Percentiles rank a stretch among this genome's conserved stretches.
Evolutionary conservation across 2,329 filamentous ascomycete species (phyloP).

Genomic region (Pseudocercospora cruenta): DNA sequence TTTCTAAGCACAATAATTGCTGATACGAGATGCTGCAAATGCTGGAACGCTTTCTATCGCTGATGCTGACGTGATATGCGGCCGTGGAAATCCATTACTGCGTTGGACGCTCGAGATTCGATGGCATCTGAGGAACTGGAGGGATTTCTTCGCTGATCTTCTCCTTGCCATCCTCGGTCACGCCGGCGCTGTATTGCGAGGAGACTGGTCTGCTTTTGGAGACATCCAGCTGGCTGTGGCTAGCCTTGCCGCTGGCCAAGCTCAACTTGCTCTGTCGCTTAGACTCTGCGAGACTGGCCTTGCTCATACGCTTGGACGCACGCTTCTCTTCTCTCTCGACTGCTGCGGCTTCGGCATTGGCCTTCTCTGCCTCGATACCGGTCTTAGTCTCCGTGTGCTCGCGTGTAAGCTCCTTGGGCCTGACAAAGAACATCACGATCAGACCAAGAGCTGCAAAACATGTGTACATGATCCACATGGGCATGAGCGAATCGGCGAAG

Average conservation of each 20-base stretch:
- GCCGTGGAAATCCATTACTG: slow-evolving; percentile 3
- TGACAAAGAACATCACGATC: slow-evolving; percentile 45
- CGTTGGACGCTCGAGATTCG: background rate
- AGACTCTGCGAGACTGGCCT: background rate
- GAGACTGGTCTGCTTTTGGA: background rate
- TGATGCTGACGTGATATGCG: background rate
- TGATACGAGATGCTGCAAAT: slow-evolving; percentile 1
- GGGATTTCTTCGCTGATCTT: slow-evolving; percentile 3
- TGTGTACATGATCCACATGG: slow-evolving; percentile 56
- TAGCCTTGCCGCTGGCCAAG: background rate
- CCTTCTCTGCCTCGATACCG: slow-evolving; percentile 49
- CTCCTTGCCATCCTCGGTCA: background rate
- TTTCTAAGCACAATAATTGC: background rate
- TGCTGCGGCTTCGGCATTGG: slow-evolving; percentile 42
- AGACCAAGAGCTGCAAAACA: slow-evolving; percentile 46
- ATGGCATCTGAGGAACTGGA: background rate
- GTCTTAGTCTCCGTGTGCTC: slow-evolving; percentile 55
- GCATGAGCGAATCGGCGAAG: slow-evolving; percentile 49
- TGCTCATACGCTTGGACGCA: slow-evolving; percentile 14
- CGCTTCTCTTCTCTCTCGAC: slow-evolving; percentile 35
- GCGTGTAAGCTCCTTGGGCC: slow-evolving; percentile 46
- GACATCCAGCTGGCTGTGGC: slow-evolving; percentile 1
- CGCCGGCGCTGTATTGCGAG: background rate
- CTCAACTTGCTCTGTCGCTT: slow-evolving; percentile 5
- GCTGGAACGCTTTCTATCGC: slow-evolving; percentile 6